Evolutionary conservation across 768 basidiomycete genomes (phyloP), one percentile per base, ranked within the genome.

Genomic region (Russula sp.): DNA sequence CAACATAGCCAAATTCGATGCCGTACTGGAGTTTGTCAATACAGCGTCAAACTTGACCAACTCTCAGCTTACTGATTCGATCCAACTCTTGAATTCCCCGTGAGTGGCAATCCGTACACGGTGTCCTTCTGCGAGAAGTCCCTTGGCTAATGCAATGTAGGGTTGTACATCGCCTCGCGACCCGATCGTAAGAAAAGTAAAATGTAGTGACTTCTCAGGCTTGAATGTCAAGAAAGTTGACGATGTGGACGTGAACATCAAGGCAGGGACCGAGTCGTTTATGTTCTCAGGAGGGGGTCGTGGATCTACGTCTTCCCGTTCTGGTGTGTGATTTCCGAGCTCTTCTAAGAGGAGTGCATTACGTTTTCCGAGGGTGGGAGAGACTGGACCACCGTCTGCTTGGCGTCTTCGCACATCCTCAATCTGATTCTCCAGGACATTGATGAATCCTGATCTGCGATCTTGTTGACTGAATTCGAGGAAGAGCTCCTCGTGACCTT

Each of bases 91-190:
- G 76, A 95, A 99, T 75, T 98, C 97, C 26, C 87, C 89, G 69
- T 99, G 96, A 10, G 94, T 95, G 4, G 97, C 96, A 66, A 99
- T 98, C 68, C 86, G 86, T 63, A 87, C 88, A 48, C 78, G 82
- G 75, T 99, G 96, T 0, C 96, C 96, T 73, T 96, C 92, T 6
- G 86, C 84, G 75, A 92, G 87, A 28, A 96, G 76, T 0, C 94
- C 95, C 74, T 95, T 97, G 26, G 92, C 91, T 10, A 99, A 80
- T 2, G 97, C 88, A 70, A 99, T 98, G 73, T 98, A 99, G 13
- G 96, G 96, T 75, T 99, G 96, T 10, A 98, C 97, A 73, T 99
- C 96, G 57, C 96, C 96, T 57, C 96, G 83, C 24, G 93, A 94
- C 7, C 96, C 96, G 69, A 99, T 97, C 1, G 96, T 98, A 66